Evolutionary conservation across 805 yeast species (phyloP).

Genomic region (Priceomyces carsonii): DNA sequence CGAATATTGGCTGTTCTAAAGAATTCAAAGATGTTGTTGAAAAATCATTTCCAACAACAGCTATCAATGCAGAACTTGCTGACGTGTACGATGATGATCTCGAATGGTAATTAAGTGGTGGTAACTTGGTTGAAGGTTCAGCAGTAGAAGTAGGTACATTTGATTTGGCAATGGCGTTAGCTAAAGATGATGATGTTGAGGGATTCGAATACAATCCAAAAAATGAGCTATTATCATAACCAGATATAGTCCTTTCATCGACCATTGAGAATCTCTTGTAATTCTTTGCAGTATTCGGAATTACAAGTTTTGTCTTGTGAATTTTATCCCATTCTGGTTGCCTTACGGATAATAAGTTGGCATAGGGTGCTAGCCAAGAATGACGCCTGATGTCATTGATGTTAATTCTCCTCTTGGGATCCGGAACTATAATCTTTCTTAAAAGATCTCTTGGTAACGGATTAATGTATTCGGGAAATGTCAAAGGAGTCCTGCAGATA

Average conservation of each 20-base stretch:
- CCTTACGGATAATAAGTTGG: slow-evolving; percentile 75
- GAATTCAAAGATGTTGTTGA: slow-evolving; percentile 18
- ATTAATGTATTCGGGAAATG: slow-evolving; percentile 91
- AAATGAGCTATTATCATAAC: slow-evolving; percentile 28
- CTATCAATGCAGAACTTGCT: slow-evolving; percentile 70
- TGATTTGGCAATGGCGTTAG: slow-evolving; percentile 54
- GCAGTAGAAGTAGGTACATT: slow-evolving; percentile 8
- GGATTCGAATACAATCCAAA: slow-evolving; percentile 58
- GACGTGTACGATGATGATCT: slow-evolving; percentile 45
- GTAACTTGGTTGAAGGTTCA: slow-evolving; percentile 20
- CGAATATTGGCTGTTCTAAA: slow-evolving; percentile 9
- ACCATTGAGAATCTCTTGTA: slow-evolving; percentile 48
- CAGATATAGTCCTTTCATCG: slow-evolving; percentile 31
- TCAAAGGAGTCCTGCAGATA: slow-evolving; percentile 86
- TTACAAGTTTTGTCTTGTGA: slow-evolving; percentile 35
- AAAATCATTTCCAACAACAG: slow-evolving; percentile 65
- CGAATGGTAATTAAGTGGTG: slow-evolving; percentile 22
- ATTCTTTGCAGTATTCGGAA: slow-evolving; percentile 17
- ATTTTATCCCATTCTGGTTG: slow-evolving; percentile 88
- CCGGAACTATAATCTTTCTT: slow-evolving; percentile 79
- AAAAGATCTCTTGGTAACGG: slow-evolving; percentile 90
- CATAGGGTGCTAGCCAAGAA: slow-evolving; percentile 86
- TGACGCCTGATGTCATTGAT: slow-evolving; percentile 75
- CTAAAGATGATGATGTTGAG: slow-evolving; percentile 60
- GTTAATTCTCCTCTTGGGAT: slow-evolving; percentile 74